Base-by-base conservation (phyloP, 2,329 filamentous ascomycete genomes). In the Teratosphaeria viscida region DNA sequence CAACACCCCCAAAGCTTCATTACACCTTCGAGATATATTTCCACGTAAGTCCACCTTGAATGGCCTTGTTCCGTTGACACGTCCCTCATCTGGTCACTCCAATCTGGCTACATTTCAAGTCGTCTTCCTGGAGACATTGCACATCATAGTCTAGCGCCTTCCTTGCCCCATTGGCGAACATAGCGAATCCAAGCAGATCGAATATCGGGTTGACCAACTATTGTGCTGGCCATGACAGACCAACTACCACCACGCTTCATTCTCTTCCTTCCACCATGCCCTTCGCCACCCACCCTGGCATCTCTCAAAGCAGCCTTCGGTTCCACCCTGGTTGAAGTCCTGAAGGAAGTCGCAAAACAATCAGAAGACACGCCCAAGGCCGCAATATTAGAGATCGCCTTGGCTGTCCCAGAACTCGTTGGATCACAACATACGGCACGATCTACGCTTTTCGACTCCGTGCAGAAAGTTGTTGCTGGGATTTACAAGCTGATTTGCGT, bases 401-500 rank as follows among this genome's bases (percentile, higher is more conserved):
- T 95, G 43, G 81, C 82, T 2, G 82, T 82, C 55, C 83, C 86
- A 2, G 77, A 87, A 57, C 78, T 91, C 12, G 75, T 79, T 54
- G 79, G 82, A 23, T 74, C 75, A 57, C 75, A 77, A 27, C 74
- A 76, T 26, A 73, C 75, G 34, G 78, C 81, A 54, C 80, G 82
- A 66, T 77, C 81, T 27, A 76, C 82, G 54, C 77, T 82, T 19
- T 95, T 91, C 81, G 70, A 79, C 37, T 75, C 80, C n/a, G 82
- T 85, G 0, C 90, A 96, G 73, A 79, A 81, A n/a, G 78, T 92
- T 5, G 75, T 96, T 26, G 88, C 88, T 2, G 82, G 83, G 29
- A 71, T 95, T 27, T 97, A 97, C 78, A 85, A 85, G 67, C 80
- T 96, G 56, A 78, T 94, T 59, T 87, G 87, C 37, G 77, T 85